Conservation (phyloP, 2,329 filamentous ascomycete genomes). For the Talaromyces verruculosus region DNA sequence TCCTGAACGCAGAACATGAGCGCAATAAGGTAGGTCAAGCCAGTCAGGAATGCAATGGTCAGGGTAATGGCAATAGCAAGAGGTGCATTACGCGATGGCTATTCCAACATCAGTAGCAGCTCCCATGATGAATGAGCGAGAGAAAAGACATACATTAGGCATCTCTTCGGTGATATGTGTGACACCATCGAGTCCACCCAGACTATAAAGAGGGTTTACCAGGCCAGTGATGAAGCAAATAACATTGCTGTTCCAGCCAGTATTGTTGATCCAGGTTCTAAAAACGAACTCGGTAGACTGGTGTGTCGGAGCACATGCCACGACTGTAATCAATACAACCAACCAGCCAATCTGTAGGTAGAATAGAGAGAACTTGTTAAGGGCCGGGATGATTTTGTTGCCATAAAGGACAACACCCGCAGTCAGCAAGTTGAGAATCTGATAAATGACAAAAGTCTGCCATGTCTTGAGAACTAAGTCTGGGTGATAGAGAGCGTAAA, state of each 20-base stretch:
- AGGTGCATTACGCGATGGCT: constrained; percentile 36
- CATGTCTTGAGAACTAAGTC: constrained; percentile 46
- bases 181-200: constrained; percentile 51
- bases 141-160: constrained; percentile 44
- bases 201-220: constrained; percentile 50
- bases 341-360: constrained; percentile 53
- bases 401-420: constrained; percentile 51
- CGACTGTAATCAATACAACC: constrained; percentile 51
- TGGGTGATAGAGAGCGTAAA: constrained; percentile 41
- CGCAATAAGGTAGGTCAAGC: constrained; percentile 51
- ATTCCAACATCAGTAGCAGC: background rate
- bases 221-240: constrained; percentile 55
- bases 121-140: background rate
- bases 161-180: constrained; percentile 56
- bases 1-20: constrained; percentile 56
- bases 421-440: constrained; percentile 45
- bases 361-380: constrained; percentile 50
- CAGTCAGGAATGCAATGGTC: constrained; percentile 52
- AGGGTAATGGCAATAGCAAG: constrained; percentile 44
- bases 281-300: constrained; percentile 53
- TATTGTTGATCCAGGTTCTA: constrained; percentile 54
- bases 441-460: constrained; percentile 49
- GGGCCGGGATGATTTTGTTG: constrained; percentile 45
- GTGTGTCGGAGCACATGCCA: constrained; percentile 48
- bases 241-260: constrained; percentile 52